phyloP scores from a whole-genome alignment of 1,284 basidiomycete species.

The Cryptococcus depauperatus region DNA sequence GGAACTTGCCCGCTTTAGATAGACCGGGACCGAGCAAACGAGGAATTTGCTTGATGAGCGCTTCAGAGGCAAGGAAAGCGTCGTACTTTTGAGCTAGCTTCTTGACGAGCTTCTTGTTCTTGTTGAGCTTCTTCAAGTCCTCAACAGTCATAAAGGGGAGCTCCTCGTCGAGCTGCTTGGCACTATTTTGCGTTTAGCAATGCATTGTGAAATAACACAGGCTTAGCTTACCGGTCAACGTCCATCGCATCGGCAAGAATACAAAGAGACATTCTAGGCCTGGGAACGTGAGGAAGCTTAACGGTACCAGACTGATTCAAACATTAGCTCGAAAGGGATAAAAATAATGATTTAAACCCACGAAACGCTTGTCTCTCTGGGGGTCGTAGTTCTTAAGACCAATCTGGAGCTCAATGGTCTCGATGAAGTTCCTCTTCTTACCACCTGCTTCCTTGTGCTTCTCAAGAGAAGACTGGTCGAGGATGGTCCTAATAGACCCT shows the following conservation, averaged over 20 bases:
- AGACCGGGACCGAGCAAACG: constrained; percentile 98
- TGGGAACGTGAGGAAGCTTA: constrained; percentile 93
- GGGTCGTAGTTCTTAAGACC: constrained; percentile 98
- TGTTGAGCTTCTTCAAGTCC: constrained; percentile 84
- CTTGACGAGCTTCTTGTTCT: constrained; percentile 99
- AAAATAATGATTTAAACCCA: constrained; percentile 11
- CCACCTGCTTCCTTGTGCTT: constrained; percentile 43
- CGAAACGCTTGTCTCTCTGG: constrained; percentile 48
- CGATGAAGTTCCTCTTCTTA: constrained; percentile 62
- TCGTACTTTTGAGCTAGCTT: constrained; percentile 99
- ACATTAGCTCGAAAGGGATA: not conserved
- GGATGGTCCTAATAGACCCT: constrained; percentile 80
- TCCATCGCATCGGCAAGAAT: constrained; percentile 98
- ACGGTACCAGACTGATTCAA: constrained; percentile 82
- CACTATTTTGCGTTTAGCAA: constrained; percentile 16
- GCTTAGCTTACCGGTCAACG: constrained; percentile 60
- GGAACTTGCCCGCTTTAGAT: constrained; percentile 99
- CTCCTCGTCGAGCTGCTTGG: constrained; percentile 45
- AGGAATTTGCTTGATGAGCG: constrained; percentile 99
- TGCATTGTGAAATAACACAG: not conserved
- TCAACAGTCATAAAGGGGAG: constrained; percentile 86
- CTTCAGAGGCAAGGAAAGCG: constrained; percentile 95
- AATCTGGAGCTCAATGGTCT: constrained; percentile 89
- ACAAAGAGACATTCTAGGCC: constrained; percentile 98
- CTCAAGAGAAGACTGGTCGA: constrained; percentile 55